Percentiles rank a stretch among this genome's conserved stretches.
phyloP scores from a whole-genome alignment of 2,329 filamentous ascomycete species.

The Neonectria neomacrospora region DNA sequence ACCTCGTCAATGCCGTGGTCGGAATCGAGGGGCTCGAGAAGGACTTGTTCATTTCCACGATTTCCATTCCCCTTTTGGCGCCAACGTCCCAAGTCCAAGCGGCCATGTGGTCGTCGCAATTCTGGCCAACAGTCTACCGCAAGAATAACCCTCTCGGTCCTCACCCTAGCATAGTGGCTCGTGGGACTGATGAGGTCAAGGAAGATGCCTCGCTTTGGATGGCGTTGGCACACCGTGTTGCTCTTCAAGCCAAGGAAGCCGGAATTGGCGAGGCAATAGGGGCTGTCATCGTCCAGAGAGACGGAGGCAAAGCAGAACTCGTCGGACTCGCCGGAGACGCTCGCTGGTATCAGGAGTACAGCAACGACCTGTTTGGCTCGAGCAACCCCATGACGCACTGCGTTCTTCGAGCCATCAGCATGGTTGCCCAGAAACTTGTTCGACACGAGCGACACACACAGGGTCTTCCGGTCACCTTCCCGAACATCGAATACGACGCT shows the following conservation, averaged over 20 bases:
- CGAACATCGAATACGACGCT: conserved; percentile 66
- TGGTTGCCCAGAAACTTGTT: conserved; percentile 78
- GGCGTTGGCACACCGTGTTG: conserved; percentile 73
- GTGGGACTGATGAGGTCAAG: conserved; percentile 75
- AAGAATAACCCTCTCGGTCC: conserved; percentile 89
- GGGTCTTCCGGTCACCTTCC: conserved; percentile 48
- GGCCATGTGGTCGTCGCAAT: conserved; percentile 76
- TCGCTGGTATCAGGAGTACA: conserved; percentile 70
- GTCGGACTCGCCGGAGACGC: conserved; percentile 82
- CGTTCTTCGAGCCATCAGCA: conserved; percentile 81
- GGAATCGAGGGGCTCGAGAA: conserved; percentile 62
- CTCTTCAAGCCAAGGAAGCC: conserved; percentile 64
- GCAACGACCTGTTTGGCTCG: conserved; percentile 53
- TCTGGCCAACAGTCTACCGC: conserved; percentile 88
- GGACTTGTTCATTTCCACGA: conserved; percentile 67
- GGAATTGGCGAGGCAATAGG: conserved; percentile 77
- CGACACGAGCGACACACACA: conserved; percentile 61
- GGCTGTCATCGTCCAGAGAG: conserved; percentile 78
- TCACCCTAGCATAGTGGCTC: conserved; percentile 78
- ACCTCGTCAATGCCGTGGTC: conserved; percentile 61
- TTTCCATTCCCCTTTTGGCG: conserved; percentile 77
- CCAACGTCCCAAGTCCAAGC: conserved; percentile 83
- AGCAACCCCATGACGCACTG: conserved; percentile 84
- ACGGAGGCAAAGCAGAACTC: conserved; percentile 62
- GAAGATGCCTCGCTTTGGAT: conserved; percentile 74